Evolutionary conservation across 495 filamentous ascomycete species (phyloP), one percentile per base, ranked within the genome.

Genomic region (Trichocladium uniseriatum): DNA sequence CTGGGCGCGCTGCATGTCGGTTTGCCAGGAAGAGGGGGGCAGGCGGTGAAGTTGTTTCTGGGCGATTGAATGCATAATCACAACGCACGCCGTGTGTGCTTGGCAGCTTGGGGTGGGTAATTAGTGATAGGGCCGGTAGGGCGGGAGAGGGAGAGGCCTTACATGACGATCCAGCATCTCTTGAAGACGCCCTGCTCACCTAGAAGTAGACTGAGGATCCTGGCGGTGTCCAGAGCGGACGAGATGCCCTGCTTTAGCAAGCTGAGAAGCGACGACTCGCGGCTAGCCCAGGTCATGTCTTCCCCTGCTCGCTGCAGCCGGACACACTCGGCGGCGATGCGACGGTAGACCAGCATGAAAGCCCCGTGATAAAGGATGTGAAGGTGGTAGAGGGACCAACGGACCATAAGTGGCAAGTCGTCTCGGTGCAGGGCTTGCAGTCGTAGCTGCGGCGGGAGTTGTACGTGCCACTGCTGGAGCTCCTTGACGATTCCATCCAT

Each of bases 91-190:
- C 3, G 60, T 65, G 43, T 65, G 63, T 2, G 62, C 28, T 55
- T 65, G 57, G 38, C 63, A 67, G 29, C 63, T 64, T 24, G 1
- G 2, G 0, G 27, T 16, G 31, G 9, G 43, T 1, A 52, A 20
- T 2, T 11, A 13, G 2, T 5, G 15, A 15, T 40, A 28, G 10
- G 3, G 18, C 11, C 1, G 16, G 10, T 18, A 5, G n/a, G 1
- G 21, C 37, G 13, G 22, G 19, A n/a, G 36, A 11, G 36, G 8
- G 3, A 18, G 24, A 8, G 24, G 24, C 24, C 59, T 49, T 47
- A 66, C 62, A 65, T 67, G 14, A 65, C 57, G n/a, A 67, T 38
- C 57, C 59, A 67, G 22, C 59, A 67, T 2, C 64, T 46, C 40
- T 55, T 56, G 38, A 67, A 59, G 19, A 67, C 50, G 10, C 59